phyloP scores from a whole-genome alignment of 345 rosid species.

The Streptanthus diversifolius region DNA sequence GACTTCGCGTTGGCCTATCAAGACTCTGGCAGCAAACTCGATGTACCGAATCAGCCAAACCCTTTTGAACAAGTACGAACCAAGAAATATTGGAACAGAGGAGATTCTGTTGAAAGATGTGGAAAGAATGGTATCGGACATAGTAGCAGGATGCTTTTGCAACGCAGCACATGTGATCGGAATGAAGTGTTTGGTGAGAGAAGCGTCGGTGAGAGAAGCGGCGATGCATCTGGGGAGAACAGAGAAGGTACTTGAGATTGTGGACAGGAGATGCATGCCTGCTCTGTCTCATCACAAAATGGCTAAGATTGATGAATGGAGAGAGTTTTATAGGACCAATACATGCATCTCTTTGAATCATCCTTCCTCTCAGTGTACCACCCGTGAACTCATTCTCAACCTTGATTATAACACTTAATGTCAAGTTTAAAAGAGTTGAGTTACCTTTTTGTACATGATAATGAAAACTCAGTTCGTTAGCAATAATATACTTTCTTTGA shows the following conservation, averaged over 20 bases:
- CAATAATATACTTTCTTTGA: not conserved
- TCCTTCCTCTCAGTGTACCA: conserved; percentile 23
- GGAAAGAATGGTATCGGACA: conserved; percentile 53
- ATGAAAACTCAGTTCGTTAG: not conserved
- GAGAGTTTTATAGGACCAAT: conserved; percentile 22
- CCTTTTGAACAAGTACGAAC: conserved; percentile 40
- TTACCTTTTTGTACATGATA: not conserved
- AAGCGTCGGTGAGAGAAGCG: conserved; percentile 46
- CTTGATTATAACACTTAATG: not conserved
- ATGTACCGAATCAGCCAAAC: conserved; percentile 72
- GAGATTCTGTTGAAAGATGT: conserved; percentile 45
- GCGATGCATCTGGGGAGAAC: conserved; percentile 58
- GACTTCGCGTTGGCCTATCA: conserved; percentile 66
- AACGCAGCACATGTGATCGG: conserved; percentile 48
- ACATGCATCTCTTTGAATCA: not conserved
- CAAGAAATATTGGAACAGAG: conserved; percentile 17
- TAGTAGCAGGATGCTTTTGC: conserved; percentile 68
- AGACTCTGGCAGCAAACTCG: conserved; percentile 66
- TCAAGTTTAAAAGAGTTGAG: not conserved
- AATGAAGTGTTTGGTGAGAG: conserved; percentile 54
- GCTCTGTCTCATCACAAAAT: conserved; percentile 39
- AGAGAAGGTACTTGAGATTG: conserved; percentile 48
- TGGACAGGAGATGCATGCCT: conserved; percentile 43
- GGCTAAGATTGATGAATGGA: conserved; percentile 61
- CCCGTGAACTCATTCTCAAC: conserved; percentile 5